Percentiles rank a stretch among this genome's conserved stretches.
Conservation (phyloP, 345 rosid genomes). For the Angophora floribunda region DNA sequence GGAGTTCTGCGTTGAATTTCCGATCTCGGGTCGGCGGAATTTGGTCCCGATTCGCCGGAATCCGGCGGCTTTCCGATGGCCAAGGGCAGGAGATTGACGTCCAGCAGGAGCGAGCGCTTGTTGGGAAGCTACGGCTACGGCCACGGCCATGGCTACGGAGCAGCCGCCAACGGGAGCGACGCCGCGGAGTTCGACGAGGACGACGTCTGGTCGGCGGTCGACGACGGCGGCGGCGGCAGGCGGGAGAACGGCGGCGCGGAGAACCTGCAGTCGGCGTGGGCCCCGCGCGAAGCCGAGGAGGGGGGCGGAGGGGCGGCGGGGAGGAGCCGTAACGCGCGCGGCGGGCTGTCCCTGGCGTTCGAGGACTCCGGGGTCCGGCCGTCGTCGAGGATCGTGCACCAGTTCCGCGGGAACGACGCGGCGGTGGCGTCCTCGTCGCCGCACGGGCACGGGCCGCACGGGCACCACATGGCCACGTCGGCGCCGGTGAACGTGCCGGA, state of each 20-base stretch:
- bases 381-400: constrained; percentile 66
- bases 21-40: not conserved
- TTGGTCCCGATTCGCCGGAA: not conserved
- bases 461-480: constrained; percentile 60
- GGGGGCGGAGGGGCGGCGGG: constrained; percentile 1
- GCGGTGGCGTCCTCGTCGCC: constrained; percentile 1
- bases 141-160: constrained; percentile 1
- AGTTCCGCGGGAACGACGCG: constrained; percentile 40
- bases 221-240: constrained; percentile 12
- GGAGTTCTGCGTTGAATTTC: not conserved
- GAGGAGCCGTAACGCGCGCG: constrained; percentile 19
- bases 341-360: constrained; percentile 67
- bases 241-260: not conserved
- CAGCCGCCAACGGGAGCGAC: not conserved
- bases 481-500: constrained; percentile 93
- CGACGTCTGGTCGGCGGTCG: constrained; percentile 77
- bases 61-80: constrained; percentile 20
- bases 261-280: constrained; percentile 27
- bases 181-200: constrained; percentile 64
- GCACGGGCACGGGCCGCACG: not conserved
- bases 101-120: constrained; percentile 68
- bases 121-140: constrained; percentile 30
- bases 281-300: not conserved
- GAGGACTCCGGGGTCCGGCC: constrained; percentile 29
- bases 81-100: constrained; percentile 62